A percentile compares a stretch with the other conserved stretches of the same genome.
These are phyloP conservation scores for Phytophthora agathidicida DNA, from an alignment of 352 stramenopile species.

Conservation along the genomic window DNA sequence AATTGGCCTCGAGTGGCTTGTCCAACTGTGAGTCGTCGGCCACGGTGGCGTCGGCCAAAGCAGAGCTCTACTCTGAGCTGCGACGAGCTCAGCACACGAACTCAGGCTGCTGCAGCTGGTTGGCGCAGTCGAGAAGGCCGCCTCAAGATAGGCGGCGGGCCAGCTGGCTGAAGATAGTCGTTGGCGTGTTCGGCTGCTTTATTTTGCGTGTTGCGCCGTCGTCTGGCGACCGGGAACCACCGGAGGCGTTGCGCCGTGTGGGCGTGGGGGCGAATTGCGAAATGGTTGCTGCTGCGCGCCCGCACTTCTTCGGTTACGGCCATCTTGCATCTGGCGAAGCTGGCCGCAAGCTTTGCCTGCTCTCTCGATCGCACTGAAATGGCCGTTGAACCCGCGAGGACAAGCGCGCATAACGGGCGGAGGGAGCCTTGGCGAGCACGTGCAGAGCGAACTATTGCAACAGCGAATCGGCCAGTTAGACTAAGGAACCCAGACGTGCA, in stretches of 20 bases:
- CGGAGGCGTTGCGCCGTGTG: neutral
- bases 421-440: neutral
- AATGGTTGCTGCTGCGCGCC: constrained; percentile 8
- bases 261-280: constrained; percentile 4
- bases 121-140: neutral
- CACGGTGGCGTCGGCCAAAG: too few species aligned
- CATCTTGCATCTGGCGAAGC: neutral
- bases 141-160: constrained; percentile 7
- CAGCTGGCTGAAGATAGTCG: constrained; percentile 1
- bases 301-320: neutral
- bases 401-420: neutral
- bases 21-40: constrained; percentile 23
- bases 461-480: too few species aligned
- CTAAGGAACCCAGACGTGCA: too few species aligned
- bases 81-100: constrained; percentile 5
- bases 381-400: constrained; percentile 3
- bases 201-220: constrained; percentile 14
- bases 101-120: constrained; percentile 17
- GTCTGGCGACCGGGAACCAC: neutral
- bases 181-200: constrained; percentile 12
- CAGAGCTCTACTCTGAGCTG: neutral
- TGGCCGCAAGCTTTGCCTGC: neutral
- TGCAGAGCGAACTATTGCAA: too few species aligned
- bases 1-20: constrained; percentile 14
- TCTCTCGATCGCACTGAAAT: neutral